Conservation (phyloP, 805 yeast species). For the Cyberlindnera bimundalis region DNA sequence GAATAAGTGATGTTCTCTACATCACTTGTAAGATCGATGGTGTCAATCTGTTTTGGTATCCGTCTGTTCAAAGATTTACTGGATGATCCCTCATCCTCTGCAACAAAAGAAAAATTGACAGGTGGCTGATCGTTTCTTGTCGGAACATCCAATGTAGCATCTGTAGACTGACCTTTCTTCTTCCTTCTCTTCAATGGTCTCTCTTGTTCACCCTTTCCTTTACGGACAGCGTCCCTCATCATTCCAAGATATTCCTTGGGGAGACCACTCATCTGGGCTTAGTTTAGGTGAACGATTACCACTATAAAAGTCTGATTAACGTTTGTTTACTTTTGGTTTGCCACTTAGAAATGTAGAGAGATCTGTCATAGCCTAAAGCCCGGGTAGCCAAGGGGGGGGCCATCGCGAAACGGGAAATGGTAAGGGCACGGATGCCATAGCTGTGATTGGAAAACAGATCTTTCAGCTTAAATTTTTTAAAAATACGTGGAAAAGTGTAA, state of each 20-base stretch:
- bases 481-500: background rate
- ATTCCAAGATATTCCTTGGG: slow-evolving; percentile 24
- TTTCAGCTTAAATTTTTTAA: too few species aligned
- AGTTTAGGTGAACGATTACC: too few species aligned
- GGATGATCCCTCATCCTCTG: background rate
- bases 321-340: background rate
- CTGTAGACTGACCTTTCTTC: slow-evolving; percentile 5
- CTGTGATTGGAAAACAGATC: too few species aligned
- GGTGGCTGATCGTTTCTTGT: background rate
- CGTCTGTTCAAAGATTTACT: background rate
- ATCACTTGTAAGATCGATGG: slow-evolving; percentile 4
- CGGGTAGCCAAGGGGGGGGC: too few species aligned
- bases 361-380: too few species aligned
- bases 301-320: too few species aligned
- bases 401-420: too few species aligned
- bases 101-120: background rate
- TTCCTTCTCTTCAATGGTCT: slow-evolving; percentile 20
- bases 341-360: background rate
- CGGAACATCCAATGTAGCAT: background rate
- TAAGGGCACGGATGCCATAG: too few species aligned
- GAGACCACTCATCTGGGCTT: slow-evolving; percentile 19
- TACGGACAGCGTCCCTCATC: slow-evolving; percentile 19
- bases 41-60: background rate
- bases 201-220: slow-evolving; percentile 1
- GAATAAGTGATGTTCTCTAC: background rate